Evolutionary conservation across 768 basidiomycete species (phyloP), one percentile per base, ranked within the genome.

Genomic region (Leucosporidium creatinivorum): DNA sequence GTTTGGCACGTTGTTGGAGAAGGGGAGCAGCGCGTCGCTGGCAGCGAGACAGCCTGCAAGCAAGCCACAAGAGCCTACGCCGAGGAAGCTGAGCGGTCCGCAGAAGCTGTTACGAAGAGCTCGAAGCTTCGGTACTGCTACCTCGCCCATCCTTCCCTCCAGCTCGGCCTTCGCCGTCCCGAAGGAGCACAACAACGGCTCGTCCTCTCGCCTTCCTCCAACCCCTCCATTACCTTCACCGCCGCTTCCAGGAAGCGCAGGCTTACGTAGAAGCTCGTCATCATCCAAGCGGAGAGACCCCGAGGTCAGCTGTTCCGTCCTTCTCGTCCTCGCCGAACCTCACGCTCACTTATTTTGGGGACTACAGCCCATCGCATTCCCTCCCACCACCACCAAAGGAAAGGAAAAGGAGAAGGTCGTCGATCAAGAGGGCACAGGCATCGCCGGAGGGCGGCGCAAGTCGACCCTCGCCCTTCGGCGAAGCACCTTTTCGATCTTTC

Each of bases 341-440:
- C 56, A 49, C 54, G 47, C 31, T 55, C 13, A 21, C 19, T 25
- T 67, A 65, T 62, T 65, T 70, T 4, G n/a, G n/a, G n/a, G n/a
- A n/a, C 49, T 63, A 9, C 19, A 51, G 15, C 57, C 61, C 18
- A 51, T 50, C 18, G 36, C 3, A 19, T 33, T 19, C 1, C 18
- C 28, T 7, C 47, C 36, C 36, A 48, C 28, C 39, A 25, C 21
- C 44, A 28, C 3, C 59, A 25, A 30, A 10, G 28, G 48, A 25
- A 50, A 59, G 21, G 25, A 44, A 15, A 19, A 23, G 26, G 30
- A 10, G 10, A 12, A 4, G 31, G 31, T 44, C 39, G 39, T 44
- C 39, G 39, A 44, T 44, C 39, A 44, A 44, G 39, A 44, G 15
- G 39, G 39, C 15, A 13, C 39, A 44, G 39, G 39, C 8, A 44